Conservation (phyloP, 176 grass and related monocot genomes). For the Avena sativa region DNA sequence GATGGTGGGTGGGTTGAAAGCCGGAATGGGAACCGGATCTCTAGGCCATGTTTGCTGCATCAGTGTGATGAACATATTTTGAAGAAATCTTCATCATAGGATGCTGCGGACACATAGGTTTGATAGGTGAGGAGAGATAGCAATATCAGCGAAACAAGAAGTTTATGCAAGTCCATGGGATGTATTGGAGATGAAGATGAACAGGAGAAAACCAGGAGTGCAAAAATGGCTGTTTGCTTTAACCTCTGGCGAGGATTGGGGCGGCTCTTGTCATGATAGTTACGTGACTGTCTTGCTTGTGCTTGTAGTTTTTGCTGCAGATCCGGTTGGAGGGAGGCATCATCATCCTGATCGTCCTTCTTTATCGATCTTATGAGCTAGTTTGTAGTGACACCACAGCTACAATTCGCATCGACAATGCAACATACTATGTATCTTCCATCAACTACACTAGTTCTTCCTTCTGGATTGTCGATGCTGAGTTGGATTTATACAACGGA, state of each 20-base stretch:
- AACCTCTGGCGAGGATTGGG: neutral
- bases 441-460: too few species aligned
- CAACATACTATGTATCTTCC: too few species aligned
- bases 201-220: neutral
- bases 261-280: neutral
- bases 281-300: neutral
- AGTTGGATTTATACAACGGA: too few species aligned
- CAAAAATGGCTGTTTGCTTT: neutral
- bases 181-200: too few species aligned
- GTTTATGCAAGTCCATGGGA: too few species aligned
- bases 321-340: neutral
- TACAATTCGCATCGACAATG: too few species aligned
- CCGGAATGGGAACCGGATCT: neutral
- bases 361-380: neutral
- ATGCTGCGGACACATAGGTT: neutral
- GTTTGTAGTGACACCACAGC: too few species aligned
- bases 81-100: conserved; percentile 29
- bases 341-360: neutral
- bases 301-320: neutral
- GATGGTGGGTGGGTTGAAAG: conserved; percentile 19
- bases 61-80: neutral
- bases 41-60: neutral
- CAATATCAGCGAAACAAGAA: too few species aligned
- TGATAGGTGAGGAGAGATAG: conserved; percentile 22
- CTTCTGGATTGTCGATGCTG: too few species aligned